Evolutionary conservation across 2,329 filamentous ascomycete genomes (phyloP).

Genomic region (Colletotrichum karsti): DNA sequence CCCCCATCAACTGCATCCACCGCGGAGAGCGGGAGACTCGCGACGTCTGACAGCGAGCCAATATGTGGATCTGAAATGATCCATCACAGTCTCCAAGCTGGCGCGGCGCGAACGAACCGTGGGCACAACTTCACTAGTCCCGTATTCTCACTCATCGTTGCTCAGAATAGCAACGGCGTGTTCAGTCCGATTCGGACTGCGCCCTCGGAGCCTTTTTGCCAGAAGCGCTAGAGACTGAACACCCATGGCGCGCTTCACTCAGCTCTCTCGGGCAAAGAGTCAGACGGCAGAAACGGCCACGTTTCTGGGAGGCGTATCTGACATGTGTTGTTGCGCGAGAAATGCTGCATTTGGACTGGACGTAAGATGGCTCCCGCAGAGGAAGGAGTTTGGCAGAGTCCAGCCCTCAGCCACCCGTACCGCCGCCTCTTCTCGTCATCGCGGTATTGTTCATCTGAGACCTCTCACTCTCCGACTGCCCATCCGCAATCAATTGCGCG

Average conservation of each 20-base stretch:
- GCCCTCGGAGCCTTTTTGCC: neutral
- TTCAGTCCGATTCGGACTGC: neutral
- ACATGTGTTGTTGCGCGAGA: neutral
- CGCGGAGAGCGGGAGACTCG: neutral
- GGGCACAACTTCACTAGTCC: neutral
- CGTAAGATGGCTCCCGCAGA: neutral
- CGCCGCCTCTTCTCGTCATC: neutral
- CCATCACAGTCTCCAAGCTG: neutral
- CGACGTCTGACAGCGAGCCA: neutral
- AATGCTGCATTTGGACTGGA: neutral
- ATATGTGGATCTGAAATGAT: neutral
- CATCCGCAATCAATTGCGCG: conserved; percentile 22
- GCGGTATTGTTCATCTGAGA: conserved; percentile 7
- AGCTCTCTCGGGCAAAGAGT: neutral
- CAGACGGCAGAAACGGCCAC: conserved; percentile 6
- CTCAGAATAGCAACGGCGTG: neutral
- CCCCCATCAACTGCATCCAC: conserved; percentile 1
- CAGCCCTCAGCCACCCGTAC: conserved; percentile 5
- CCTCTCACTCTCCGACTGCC: neutral
- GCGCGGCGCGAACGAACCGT: neutral
- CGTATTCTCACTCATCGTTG: neutral
- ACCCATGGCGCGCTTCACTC: neutral
- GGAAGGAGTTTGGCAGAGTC: neutral
- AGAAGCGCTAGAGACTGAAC: neutral
- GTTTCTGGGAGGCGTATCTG: neutral